phyloP scores from a whole-genome alignment of 2,329 filamentous ascomycete genomes.

The Paramyrothecium sp. region DNA sequence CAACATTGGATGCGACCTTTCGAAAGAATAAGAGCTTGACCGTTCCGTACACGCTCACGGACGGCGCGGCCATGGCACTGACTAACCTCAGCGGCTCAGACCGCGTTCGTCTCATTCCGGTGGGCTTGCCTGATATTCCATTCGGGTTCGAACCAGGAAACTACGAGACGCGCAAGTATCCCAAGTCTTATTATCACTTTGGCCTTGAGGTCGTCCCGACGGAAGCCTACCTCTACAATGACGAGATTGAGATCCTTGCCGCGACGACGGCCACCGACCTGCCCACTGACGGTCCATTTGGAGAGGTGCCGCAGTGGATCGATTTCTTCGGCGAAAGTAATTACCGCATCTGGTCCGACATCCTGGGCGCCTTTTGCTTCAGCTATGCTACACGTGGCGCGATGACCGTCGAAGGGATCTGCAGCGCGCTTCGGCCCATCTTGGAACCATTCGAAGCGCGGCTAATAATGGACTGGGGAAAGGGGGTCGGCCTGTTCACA shows the following conservation, averaged over 20 bases:
- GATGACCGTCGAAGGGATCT: constrained; percentile 50
- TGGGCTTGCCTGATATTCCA: constrained; percentile 59
- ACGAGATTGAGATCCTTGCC: constrained; percentile 42
- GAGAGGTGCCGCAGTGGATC: constrained; percentile 68
- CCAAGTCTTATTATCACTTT: constrained; percentile 65
- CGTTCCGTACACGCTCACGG: constrained; percentile 57
- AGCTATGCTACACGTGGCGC: constrained; percentile 62
- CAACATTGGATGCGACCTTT: constrained; percentile 56
- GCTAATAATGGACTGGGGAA: constrained; percentile 59
- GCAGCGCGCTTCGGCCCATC: constrained; percentile 53
- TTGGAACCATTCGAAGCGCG: constrained; percentile 63
- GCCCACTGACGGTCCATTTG: constrained; percentile 37
- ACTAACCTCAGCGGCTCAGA: constrained; percentile 63
- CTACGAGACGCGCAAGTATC: constrained; percentile 68
- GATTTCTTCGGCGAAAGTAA: constrained; percentile 64
- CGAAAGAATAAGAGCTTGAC: constrained; percentile 35
- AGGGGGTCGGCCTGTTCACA: constrained; percentile 48
- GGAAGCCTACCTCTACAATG: constrained; percentile 59
- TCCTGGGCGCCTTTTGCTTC: constrained; percentile 62
- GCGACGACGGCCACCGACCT: constrained; percentile 34
- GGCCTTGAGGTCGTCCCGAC: constrained; percentile 60
- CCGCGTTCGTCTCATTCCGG: constrained; percentile 50
- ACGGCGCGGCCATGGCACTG: constrained; percentile 66
- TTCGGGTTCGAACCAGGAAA: constrained; percentile 70
- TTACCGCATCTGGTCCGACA: constrained; percentile 60